These are phyloP conservation scores for Aspergillus ochraceus DNA, from an alignment of 2,329 filamentous ascomycete species.

Conservation along the genomic window DNA sequence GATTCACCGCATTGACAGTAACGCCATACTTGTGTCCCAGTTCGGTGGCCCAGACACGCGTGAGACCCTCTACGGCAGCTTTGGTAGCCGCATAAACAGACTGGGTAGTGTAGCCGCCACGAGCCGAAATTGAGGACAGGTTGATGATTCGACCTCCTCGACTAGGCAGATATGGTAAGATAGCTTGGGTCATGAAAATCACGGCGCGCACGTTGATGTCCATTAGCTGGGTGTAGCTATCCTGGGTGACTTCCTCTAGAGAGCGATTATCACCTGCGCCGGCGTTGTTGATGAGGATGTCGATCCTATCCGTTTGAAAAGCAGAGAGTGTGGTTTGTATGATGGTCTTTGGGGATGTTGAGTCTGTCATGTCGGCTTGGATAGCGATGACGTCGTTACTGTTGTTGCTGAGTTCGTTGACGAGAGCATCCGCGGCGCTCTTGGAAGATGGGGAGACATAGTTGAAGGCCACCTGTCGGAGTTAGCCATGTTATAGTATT, in stretches of 20 bases:
- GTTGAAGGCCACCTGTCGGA: conserved; percentile 17
- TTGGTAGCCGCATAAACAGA: conserved; percentile 64
- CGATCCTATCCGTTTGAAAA: conserved; percentile 14
- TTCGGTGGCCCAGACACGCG: conserved; percentile 56
- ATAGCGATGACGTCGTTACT: conserved; percentile 9
- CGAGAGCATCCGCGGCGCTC: conserved; percentile 9
- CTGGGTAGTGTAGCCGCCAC: conserved; percentile 35
- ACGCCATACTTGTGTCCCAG: conserved; percentile 28
- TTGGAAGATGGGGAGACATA: conserved; percentile 17
- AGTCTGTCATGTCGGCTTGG: conserved; percentile 17
- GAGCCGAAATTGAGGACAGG: conserved; percentile 18
- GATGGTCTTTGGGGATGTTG: conserved; percentile 8
- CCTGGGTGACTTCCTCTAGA: conserved; percentile 18
- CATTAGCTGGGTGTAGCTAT: conserved; percentile 16
- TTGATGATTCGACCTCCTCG: conserved; percentile 20
- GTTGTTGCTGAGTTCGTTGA: conserved; percentile 5
- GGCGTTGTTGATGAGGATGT: conserved; percentile 29
- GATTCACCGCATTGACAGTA: conserved; percentile 32
- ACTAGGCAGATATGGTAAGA: conserved; percentile 11
- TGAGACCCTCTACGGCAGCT: conserved; percentile 63
- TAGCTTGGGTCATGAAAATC: conserved; percentile 24
- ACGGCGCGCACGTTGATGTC: conserved; percentile 20
- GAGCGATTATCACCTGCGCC: conserved; percentile 20
- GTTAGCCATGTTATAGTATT: background rate
- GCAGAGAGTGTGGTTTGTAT: conserved; percentile 7